phyloP scores from a whole-genome alignment of 768 basidiomycete species.

The Dioszegia hungarica region DNA sequence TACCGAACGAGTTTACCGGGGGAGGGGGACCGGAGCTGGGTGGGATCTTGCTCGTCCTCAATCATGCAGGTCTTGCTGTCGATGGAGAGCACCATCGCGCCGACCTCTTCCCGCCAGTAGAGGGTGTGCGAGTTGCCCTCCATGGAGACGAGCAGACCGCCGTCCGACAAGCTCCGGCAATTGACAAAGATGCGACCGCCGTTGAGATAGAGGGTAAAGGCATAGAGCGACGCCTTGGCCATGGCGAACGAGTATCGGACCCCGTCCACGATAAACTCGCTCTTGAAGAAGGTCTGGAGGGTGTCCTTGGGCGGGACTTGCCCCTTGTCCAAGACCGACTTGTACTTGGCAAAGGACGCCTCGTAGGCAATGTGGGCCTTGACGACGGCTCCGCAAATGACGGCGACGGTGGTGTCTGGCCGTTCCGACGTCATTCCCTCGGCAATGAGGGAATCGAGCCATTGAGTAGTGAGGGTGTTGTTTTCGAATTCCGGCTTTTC shows the following conservation, averaged over 20 bases:
- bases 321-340: conserved; percentile 91
- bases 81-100: conserved; percentile 74
- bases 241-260: conserved; percentile 92
- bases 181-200: conserved; percentile 90
- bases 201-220: conserved; percentile 94
- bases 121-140: conserved; percentile 94
- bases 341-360: conserved; percentile 87
- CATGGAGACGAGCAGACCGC: conserved; percentile 83
- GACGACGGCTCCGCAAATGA: conserved; percentile 91
- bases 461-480: conserved; percentile 96
- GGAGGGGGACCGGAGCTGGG: conserved; percentile 89
- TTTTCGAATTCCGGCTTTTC: conserved; percentile 94
- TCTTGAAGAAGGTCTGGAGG: conserved; percentile 90
- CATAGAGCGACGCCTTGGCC: conserved; percentile 77
- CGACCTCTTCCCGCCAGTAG: conserved; percentile 98
- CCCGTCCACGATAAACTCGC: conserved; percentile 97
- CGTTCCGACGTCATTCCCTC: conserved; percentile 95
- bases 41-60: conserved; percentile 99
- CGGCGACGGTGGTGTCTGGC: conserved; percentile 85
- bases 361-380: conserved; percentile 89
- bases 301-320: conserved; percentile 93
- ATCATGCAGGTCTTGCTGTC: conserved; percentile 97
- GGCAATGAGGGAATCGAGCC: conserved; percentile 95
- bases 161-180: conserved; percentile 86
- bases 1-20: conserved; percentile 94